These are phyloP conservation scores for Colletotrichum coccodes DNA, from an alignment of 2,329 filamentous ascomycete genomes.

Conservation along the genomic window DNA sequence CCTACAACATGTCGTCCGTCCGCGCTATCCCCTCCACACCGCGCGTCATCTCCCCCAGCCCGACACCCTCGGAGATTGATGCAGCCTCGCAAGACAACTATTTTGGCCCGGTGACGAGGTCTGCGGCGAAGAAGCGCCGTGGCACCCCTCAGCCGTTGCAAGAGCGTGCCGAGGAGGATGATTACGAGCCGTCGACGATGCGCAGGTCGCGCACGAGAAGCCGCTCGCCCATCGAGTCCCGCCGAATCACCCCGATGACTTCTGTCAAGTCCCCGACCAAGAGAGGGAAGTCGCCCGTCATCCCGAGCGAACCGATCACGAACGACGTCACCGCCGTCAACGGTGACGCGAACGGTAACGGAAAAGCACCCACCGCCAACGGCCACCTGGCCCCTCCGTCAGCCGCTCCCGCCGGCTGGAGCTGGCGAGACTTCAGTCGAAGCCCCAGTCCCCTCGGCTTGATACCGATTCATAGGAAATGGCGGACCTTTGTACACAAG, in stretches of 20 bases:
- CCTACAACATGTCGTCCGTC: conserved; percentile 63
- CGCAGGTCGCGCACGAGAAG: conserved; percentile 76
- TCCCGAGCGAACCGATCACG: conserved; percentile 34
- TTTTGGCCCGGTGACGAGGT: conserved; percentile 81
- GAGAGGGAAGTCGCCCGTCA: conserved; percentile 40
- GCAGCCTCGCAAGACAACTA: conserved; percentile 69
- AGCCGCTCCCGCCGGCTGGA: conserved; percentile 70
- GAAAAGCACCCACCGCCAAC: conserved; percentile 55
- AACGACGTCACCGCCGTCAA: conserved; percentile 35
- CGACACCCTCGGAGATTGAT: conserved; percentile 72
- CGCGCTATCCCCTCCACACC: conserved; percentile 78
- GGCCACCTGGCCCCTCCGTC: conserved; percentile 76
- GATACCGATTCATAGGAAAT: conserved; percentile 94
- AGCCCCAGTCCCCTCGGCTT: conserved; percentile 93
- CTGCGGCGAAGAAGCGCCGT: conserved; percentile 69
- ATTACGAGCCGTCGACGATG: conserved; percentile 53
- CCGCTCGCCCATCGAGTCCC: conserved; percentile 70
- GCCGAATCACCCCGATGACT: conserved; percentile 64
- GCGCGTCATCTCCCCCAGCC: conserved; percentile 90
- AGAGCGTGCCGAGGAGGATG: conserved; percentile 60
- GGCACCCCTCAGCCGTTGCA: conserved; percentile 67
- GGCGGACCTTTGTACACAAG: conserved; percentile 91
- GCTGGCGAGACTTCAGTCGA: conserved; percentile 88
- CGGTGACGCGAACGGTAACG: conserved; percentile 38
- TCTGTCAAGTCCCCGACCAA: conserved; percentile 53